Conservation (phyloP, 2,329 filamentous ascomycete species). For the Colletotrichum kahawae region DNA sequence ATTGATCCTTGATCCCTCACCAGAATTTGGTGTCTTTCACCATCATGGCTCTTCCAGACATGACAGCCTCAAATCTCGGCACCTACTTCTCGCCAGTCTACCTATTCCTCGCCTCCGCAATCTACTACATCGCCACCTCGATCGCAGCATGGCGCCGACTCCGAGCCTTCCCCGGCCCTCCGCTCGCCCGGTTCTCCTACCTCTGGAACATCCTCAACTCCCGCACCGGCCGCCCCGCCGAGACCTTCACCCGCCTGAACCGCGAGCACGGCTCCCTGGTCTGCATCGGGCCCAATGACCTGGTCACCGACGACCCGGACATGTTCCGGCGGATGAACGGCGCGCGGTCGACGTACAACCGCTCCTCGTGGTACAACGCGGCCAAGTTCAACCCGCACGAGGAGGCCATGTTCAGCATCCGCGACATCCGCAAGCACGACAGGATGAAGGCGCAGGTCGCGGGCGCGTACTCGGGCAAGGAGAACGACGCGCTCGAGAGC, state of each 20-base stretch:
- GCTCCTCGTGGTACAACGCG: slow-evolving; percentile 22
- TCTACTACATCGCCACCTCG: slow-evolving; percentile 24
- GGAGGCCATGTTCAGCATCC: slow-evolving; percentile 23
- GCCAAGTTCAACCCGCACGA: slow-evolving; percentile 13
- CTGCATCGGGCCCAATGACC: slow-evolving; percentile 24
- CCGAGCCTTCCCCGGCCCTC: slow-evolving; percentile 1
- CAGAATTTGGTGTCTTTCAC: neutral
- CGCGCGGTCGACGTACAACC: slow-evolving; percentile 16
- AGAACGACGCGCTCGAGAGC: slow-evolving; percentile 52
- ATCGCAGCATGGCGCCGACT: slow-evolving; percentile 31
- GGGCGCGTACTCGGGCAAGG: slow-evolving; percentile 53
- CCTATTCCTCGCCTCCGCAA: neutral
- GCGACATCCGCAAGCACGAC: slow-evolving; percentile 44
- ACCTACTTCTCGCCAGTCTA: neutral
- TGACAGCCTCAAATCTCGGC: neutral
- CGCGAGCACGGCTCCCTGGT: slow-evolving; percentile 21
- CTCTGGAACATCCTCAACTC: slow-evolving; percentile 17
- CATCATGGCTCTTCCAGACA: neutral
- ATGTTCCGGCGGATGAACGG: slow-evolving; percentile 17
- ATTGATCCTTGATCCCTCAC: neutral
- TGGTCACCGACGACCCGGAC: slow-evolving; percentile 23
- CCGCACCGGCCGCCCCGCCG: neutral
- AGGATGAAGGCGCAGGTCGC: slow-evolving; percentile 22
- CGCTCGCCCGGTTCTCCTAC: slow-evolving; percentile 17
- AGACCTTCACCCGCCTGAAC: slow-evolving; percentile 8